Base-by-base conservation (phyloP, 148 eudicot species). In the Heliamphora exappendiculata region DNA sequence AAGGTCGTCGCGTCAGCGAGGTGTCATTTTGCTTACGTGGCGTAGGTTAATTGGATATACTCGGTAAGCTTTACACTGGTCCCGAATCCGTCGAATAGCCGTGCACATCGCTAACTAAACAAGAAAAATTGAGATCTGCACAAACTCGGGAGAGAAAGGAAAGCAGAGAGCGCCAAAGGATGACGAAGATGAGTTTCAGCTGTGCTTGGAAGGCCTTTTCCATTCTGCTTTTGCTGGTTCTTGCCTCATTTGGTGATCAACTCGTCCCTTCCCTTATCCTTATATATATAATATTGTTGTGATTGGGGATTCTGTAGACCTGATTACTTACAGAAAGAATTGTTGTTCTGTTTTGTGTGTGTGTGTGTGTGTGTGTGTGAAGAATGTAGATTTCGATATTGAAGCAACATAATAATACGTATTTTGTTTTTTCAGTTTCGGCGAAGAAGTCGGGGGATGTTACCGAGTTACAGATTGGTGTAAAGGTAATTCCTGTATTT, bases 401-500 rank as follows among this genome's bases (percentile, higher is more conserved):
- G 2, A 16, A 20, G n/a, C n/a, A 59, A 9, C 0, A 51, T 11
- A 28, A 22, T 1, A 34, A 50, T 42, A 12, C 3, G 26, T 12
- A 19, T n/a, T 37, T 53, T 34, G 0, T 54, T 69, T 50, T 47
- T 76, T 20, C 82, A 84, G 91, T 79, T 78, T 91, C 59, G 68
- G 97, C 97, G 2, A 90, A 89, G 82, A 91, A 88, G 50, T 84
- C 97, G 0, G 82, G 72, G 26, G 99, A 93, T 85, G 98, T 95
- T 7, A 89, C 85, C 29, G 92, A 88, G 78, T 58, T 96, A 76
- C 98, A 91, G 91, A 96, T 96, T 90, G 99, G 98, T 73, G 98
- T 96, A 28, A 96, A 96, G 99, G 99, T 95, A 79, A 1, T 67
- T 64, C 44, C 57, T 57, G 49, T 16, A 5, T 37, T 69, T 68